Evolutionary conservation across 495 filamentous ascomycete genomes (phyloP).

Genomic region (Trichoderma virens): DNA sequence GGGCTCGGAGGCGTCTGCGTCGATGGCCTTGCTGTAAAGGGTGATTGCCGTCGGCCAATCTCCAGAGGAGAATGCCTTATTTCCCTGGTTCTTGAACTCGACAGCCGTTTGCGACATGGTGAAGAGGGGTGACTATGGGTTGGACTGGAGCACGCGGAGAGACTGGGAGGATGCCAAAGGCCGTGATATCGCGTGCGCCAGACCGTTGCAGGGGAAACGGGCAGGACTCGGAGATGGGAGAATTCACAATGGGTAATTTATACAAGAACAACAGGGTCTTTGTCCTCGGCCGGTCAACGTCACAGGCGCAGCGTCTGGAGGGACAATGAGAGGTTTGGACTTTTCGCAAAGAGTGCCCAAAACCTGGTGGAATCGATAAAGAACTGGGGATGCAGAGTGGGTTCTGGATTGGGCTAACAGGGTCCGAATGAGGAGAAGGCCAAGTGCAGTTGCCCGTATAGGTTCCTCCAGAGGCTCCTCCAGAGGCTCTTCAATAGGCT

Average conservation of each 20-base stretch:
- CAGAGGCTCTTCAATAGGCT: too few relatives aligned
- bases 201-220: neutral
- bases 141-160: neutral
- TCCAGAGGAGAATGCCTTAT: slow-evolving; percentile 80
- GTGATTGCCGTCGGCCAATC: slow-evolving; percentile 83
- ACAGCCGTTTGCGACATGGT: slow-evolving; percentile 53
- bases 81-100: slow-evolving; percentile 85
- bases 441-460: neutral
- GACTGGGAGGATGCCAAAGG: neutral
- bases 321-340: neutral
- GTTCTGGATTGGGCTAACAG: slow-evolving; percentile 6
- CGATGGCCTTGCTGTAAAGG: slow-evolving; percentile 85
- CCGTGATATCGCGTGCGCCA: neutral
- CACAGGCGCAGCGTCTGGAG: neutral
- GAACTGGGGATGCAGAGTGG: neutral
- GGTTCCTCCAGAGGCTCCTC: too few relatives aligned
- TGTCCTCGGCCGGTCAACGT: neutral
- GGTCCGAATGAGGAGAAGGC: neutral
- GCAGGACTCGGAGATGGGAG: neutral
- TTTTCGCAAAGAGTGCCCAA: slow-evolving; percentile 3
- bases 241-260: neutral
- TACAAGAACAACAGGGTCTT: neutral
- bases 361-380: neutral
- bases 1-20: slow-evolving; percentile 72
- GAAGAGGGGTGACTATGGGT: neutral